Conservation (phyloP, 1,139 yeast species). For the Yamadazyma sp. region DNA sequence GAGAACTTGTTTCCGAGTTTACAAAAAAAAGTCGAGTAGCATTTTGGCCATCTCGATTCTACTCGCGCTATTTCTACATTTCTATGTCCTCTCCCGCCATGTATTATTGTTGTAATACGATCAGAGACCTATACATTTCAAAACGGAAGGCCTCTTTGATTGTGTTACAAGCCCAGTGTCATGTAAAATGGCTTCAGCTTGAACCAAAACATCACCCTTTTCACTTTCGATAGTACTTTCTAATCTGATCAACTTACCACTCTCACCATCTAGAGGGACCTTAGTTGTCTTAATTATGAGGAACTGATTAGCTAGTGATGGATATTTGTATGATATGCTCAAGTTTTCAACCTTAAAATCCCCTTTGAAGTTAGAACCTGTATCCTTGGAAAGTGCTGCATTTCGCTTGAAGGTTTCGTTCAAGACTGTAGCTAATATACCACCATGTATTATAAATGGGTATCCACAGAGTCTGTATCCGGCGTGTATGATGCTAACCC, state of each 20-base stretch:
- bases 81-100: not conserved
- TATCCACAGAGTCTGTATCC: slow-evolving; percentile 84
- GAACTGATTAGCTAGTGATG: slow-evolving; percentile 80
- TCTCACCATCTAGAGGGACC: slow-evolving; percentile 23
- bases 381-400: slow-evolving; percentile 41
- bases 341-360: slow-evolving; percentile 51
- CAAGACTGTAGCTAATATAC: slow-evolving; percentile 76
- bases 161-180: slow-evolving; percentile 41
- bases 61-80: not conserved
- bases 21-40: too few species aligned
- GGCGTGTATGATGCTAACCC: slow-evolving; percentile 68
- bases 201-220: slow-evolving; percentile 37
- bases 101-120: not conserved
- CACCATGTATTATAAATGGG: slow-evolving; percentile 89
- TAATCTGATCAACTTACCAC: slow-evolving; percentile 25
- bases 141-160: not conserved
- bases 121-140: not conserved
- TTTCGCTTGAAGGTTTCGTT: slow-evolving; percentile 71
- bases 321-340: slow-evolving; percentile 61
- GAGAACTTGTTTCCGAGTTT: not conserved
- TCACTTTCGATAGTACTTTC: slow-evolving; percentile 36
- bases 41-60: not conserved
- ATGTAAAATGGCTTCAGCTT: slow-evolving; percentile 34
- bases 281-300: slow-evolving; percentile 59
- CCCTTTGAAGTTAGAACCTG: slow-evolving; percentile 35